Evolutionary conservation across 371 early-diverging fungal genomes (phyloP), one percentile per base, ranked within the genome.

Genomic region (Actinomucor elegans): DNA sequence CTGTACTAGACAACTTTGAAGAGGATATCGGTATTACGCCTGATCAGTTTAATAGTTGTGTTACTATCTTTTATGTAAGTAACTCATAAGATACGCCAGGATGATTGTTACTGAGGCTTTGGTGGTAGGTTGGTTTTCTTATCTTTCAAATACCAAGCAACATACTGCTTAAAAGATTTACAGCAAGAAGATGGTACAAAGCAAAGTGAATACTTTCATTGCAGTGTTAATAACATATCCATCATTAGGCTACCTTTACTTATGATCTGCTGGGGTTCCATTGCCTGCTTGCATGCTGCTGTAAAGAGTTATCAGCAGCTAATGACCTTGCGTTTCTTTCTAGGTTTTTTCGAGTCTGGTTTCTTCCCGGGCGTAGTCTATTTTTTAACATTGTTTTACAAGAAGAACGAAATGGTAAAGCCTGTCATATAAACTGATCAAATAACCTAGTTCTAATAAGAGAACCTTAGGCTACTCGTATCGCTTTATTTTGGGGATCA

Each of bases 1-100:
- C 76, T 41, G 76, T 75, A 21, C 38, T 75, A 29, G 76, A 75
- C 44, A 69, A 75, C 43, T 75, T 75, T 68, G 76, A 75, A 54
- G 46, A 72, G 27, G 76, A 75, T 48, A 48, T 75, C 12, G 66
- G 68, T 10, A 70, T 75, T 23, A 70, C 73, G 41, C 76, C 70
- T 48, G 73, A 67, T 51, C 70, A 75, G 40, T 75, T 75, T 58
- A 75, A 75, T 47, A 64, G 65, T 1, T 72, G 69, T 52, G 71
- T 75, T 2, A 75, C 70, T 14, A 67, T 75, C 0, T 75, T 75
- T n/a, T 75, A 75, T 51, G 76, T 65, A 55, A 38, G 27, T 10
- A 11, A 21, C n/a, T n/a, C n/a, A n/a, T n/a, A n/a, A n/a, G n/a
- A n/a, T n/a, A n/a, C n/a, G n/a, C n/a, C n/a, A n/a, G n/a, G n/a